Evolutionary conservation across 345 rosid species (phyloP).

Genomic region (Citrus sp.): DNA sequence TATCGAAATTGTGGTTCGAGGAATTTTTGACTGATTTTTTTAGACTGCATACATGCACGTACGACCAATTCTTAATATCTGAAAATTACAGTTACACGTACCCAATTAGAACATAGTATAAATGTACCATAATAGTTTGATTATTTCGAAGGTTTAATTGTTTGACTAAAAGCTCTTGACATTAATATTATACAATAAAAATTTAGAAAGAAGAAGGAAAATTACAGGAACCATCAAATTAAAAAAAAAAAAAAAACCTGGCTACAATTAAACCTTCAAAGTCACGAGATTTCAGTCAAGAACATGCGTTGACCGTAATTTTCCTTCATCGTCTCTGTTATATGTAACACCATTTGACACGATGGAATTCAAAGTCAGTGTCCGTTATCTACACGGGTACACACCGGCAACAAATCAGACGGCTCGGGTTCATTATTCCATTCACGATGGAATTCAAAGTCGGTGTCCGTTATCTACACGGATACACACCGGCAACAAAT

Average conservation of each 20-base stretch:
- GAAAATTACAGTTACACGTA: no score
- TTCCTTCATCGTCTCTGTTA: background rate
- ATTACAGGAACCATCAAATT: background rate
- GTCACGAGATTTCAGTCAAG: constrained; percentile 2
- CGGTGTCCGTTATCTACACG: background rate
- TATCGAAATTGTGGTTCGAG: no score
- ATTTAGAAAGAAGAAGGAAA: background rate
- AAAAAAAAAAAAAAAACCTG: no score
- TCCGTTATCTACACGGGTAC: background rate
- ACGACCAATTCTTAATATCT: no score
- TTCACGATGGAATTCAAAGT: background rate
- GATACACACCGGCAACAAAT: background rate
- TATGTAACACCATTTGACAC: background rate
- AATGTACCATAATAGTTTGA: no score
- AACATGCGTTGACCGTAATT: background rate
- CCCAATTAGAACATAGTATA: no score
- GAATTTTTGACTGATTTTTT: no score
- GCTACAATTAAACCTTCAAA: background rate
- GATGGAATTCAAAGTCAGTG: background rate
- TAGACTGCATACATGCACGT: no score
- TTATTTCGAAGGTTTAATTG: background rate
- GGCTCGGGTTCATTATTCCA: background rate
- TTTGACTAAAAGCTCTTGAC: background rate
- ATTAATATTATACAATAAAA: background rate
- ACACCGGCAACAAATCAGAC: background rate